Evolutionary conservation across 345 rosid genomes (phyloP).

Genomic region (Euphorbia tirucalli): DNA sequence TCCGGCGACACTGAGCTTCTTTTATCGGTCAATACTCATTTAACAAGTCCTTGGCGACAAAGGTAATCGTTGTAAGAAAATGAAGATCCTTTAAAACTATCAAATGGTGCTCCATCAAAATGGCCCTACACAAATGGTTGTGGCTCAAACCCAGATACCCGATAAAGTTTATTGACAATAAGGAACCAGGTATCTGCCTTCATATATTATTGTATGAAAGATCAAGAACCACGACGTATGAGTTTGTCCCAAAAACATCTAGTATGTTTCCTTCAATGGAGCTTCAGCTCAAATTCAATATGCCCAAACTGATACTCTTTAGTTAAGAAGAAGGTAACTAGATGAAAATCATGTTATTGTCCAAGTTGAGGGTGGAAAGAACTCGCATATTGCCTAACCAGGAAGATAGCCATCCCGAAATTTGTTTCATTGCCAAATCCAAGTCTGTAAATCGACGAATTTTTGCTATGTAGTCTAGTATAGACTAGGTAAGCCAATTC

Average conservation of each 20-base stretch:
- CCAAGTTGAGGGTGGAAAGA: too few species aligned
- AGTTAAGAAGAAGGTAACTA: slow-evolving; percentile 51
- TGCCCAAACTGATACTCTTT: slow-evolving; percentile 55
- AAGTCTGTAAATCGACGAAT: slow-evolving; percentile 73
- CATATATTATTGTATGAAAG: too few species aligned
- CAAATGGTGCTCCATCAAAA: slow-evolving; percentile 73
- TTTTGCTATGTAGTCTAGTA: slow-evolving; percentile 59
- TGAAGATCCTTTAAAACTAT: slow-evolving; percentile 64
- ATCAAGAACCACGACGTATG: too few species aligned
- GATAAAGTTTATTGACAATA: slow-evolving; percentile 53
- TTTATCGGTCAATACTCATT: neutral
- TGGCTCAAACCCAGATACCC: slow-evolving; percentile 87
- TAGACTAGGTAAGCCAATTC: slow-evolving; percentile 65
- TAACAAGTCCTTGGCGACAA: slow-evolving; percentile 65
- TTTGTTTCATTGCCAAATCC: slow-evolving; percentile 65
- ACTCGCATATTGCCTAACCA: slow-evolving; percentile 72
- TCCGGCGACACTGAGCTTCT: neutral
- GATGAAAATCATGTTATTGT: slow-evolving; percentile 59
- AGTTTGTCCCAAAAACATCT: too few species aligned
- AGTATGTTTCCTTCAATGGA: too few species aligned
- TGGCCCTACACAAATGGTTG: too few species aligned
- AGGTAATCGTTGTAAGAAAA: slow-evolving; percentile 67
- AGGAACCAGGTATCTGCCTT: slow-evolving; percentile 63
- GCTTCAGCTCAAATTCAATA: slow-evolving; percentile 75
- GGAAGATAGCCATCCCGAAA: slow-evolving; percentile 56